Base-by-base conservation (phyloP, 2,329 filamentous ascomycete species). In the Thielaviopsis euricoi region DNA sequence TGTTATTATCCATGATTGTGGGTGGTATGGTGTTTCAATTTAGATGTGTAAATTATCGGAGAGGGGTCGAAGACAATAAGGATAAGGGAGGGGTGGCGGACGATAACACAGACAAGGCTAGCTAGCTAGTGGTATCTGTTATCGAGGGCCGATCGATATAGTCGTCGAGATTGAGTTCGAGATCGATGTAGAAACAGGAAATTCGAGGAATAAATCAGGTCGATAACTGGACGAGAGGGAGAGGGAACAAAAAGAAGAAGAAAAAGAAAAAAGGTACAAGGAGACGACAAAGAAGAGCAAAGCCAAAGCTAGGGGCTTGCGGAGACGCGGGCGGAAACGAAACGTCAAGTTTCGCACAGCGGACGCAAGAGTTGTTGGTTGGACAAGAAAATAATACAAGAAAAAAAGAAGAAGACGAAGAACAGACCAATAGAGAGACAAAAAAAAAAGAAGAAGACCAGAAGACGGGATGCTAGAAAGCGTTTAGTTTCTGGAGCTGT, bases 1-100 rank as follows among this genome's bases (percentile, higher is more conserved):
- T 80, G 66, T 82, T 82, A 71, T 74, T 74, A 64, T 71, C 81
- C 71, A 74, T 73, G 64, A n/a, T n/a, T n/a, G 71, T 69, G 65
- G 25, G 22, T 19, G 6, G 19, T n/a, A 19, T 19, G 6, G 19
- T n/a, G 19, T 13, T 9, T n/a, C 25, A 43, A 3, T 9, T n/a
- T 33, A 13, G 29, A 43, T 46, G 25, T 25, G 53, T 33, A 33
- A 25, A 23, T 7, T 7, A 25, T 19, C 13, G 53, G 23, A 23
- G 51, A 10, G 52, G 54, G 51, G 19, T 57, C 33, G 25, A 53
- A 55, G 19, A 52, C 29, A 55, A 57, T 26, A 53, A 15, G 22
- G n/a, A 15, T 33, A 50, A 37, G 33, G 33, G 37, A 15, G 37
- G 13, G 13, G 37, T 4, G 37, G 37, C n/a, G 13, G 37, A 6